A percentile compares a stretch with the other conserved stretches of the same genome.
Conservation (phyloP, 441 rosid genomes). For the Erodium chrysanthum region DNA sequence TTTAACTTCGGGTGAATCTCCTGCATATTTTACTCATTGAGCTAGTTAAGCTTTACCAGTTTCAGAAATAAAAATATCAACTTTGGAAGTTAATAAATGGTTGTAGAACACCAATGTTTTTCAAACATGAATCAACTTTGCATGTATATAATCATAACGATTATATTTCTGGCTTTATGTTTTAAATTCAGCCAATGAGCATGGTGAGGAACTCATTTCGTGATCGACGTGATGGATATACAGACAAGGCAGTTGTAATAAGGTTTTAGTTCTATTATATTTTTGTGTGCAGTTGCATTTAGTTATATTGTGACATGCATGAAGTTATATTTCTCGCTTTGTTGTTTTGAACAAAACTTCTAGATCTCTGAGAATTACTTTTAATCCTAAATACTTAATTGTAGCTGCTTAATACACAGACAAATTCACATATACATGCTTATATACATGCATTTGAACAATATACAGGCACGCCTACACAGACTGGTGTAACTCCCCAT, state of each 20-base stretch:
- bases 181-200: slow-evolving; percentile 73
- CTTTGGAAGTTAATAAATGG: neutral
- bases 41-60: neutral
- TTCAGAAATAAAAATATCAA: neutral
- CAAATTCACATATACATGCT: neutral
- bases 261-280: slow-evolving; percentile 37
- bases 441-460: neutral
- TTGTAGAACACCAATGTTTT: slow-evolving; percentile 10
- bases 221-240: slow-evolving; percentile 75
- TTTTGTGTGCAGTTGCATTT: slow-evolving; percentile 9
- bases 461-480: neutral
- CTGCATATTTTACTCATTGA: slow-evolving; percentile 1
- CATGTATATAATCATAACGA: neutral
- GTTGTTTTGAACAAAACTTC: neutral
- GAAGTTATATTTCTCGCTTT: neutral
- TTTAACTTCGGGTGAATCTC: neutral
- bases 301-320: slow-evolving; percentile 2
- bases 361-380: neutral
- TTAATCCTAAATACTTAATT: neutral
- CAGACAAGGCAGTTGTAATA: slow-evolving; percentile 75
- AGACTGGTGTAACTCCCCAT: neutral
- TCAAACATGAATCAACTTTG: slow-evolving; percentile 22
- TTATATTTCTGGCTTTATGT: neutral
- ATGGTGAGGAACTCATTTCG: slow-evolving; percentile 68
- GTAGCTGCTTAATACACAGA: neutral